Evolutionary conservation across 179 eudicot species (phyloP).

Genomic region (Drosera spatulata): DNA sequence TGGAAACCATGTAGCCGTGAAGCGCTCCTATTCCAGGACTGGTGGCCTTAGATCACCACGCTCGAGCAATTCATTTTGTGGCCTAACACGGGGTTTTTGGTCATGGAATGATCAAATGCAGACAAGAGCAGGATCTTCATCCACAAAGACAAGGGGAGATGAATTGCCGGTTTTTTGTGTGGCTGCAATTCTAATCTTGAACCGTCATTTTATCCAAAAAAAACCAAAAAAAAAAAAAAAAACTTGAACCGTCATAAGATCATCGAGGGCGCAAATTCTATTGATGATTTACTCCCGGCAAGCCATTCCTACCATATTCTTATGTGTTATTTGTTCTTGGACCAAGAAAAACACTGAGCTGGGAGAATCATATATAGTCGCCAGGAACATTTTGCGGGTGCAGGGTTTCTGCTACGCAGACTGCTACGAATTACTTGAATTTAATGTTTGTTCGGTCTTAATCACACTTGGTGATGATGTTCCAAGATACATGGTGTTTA

Average conservation of each 20-base stretch:
- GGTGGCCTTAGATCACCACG: slow-evolving; percentile 38
- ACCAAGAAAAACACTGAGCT: too few relatives aligned
- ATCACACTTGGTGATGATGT: too few relatives aligned
- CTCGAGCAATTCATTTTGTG: slow-evolving; percentile 72
- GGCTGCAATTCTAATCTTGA: slow-evolving; percentile 84
- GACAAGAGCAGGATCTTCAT: slow-evolving; percentile 25
- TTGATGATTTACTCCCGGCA: slow-evolving; percentile 93
- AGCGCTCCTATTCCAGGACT: slow-evolving; percentile 35
- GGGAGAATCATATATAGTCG: too few relatives aligned
- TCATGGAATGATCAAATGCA: slow-evolving; percentile 55
- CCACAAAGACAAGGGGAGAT: slow-evolving; percentile 58
- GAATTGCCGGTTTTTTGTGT: slow-evolving; percentile 91
- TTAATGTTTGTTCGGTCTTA: too few relatives aligned
- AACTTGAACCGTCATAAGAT: slow-evolving; percentile 79
- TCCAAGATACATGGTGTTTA: too few relatives aligned
- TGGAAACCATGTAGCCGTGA: slow-evolving; percentile 30
- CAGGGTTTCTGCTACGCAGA: too few relatives aligned
- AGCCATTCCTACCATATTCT: slow-evolving; percentile 3
- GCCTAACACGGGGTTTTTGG: slow-evolving; percentile 75
- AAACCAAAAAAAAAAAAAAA: too few relatives aligned
- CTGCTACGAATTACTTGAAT: too few relatives aligned
- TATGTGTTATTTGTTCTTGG: not conserved
- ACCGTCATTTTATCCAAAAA: too few relatives aligned
- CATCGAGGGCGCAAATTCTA: slow-evolving; percentile 70
- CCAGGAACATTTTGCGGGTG: too few relatives aligned